Conservation (phyloP, 208 protist species). For the Acanthamoeba castellanii region DNA sequence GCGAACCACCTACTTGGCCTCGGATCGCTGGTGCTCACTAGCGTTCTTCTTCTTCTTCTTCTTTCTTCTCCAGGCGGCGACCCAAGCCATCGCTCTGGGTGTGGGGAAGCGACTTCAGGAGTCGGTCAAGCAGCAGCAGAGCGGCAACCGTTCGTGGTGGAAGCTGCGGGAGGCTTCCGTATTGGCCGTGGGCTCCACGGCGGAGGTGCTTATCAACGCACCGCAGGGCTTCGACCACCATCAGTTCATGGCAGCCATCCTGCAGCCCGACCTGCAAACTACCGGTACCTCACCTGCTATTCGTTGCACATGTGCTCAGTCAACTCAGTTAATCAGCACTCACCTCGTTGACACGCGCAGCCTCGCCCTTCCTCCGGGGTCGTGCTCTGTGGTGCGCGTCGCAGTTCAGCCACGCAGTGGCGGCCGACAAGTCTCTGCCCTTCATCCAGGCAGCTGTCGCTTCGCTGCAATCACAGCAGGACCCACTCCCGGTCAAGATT, state of each 20-base stretch:
- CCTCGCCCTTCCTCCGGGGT: conserved; percentile 52
- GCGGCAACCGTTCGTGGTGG: conserved; percentile 55
- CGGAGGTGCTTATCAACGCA: not conserved
- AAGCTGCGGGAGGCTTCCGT: conserved; percentile 64
- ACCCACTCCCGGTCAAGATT: conserved; percentile 59
- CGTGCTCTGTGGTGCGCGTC: conserved; percentile 66
- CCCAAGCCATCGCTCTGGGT: conserved; percentile 1
- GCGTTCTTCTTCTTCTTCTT: not conserved
- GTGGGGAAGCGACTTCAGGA: not conserved
- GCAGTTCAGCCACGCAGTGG: conserved; percentile 37
- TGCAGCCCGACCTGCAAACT: conserved; percentile 39
- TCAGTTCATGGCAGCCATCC: conserved; percentile 18
- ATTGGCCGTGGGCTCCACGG: conserved; percentile 26
- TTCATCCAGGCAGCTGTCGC: conserved; percentile 55
- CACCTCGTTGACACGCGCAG: not conserved
- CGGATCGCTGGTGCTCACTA: not conserved
- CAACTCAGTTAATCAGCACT: not conserved
- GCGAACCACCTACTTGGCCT: not conserved
- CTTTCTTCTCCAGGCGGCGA: not conserved
- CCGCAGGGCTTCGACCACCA: not conserved
- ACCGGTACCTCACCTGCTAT: not conserved
- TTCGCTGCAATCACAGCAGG: conserved; percentile 28
- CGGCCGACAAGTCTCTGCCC: conserved; percentile 41
- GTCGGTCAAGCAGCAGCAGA: not conserved
- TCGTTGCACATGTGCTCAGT: not conserved